These are phyloP conservation scores for Corynascus novoguineensis DNA, from an alignment of 495 filamentous ascomycete genomes.

Conservation along the genomic window DNA sequence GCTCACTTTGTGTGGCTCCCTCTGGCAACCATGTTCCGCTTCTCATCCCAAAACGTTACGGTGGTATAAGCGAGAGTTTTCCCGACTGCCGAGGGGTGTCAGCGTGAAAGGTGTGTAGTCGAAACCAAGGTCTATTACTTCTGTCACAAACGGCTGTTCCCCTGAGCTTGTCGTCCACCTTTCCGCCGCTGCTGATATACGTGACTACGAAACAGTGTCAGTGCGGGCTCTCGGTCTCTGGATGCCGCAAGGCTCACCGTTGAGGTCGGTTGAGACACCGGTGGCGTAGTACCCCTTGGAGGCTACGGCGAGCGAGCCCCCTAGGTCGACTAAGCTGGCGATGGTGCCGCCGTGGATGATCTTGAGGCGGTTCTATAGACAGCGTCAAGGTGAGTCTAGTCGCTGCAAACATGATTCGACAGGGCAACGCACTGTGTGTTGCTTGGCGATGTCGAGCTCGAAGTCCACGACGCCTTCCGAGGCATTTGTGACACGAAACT, in stretches of 20 bases:
- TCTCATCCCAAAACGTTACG: constrained; percentile 70
- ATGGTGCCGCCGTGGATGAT: constrained; percentile 94
- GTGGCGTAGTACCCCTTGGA: constrained; percentile 83
- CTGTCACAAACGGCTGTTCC: constrained; percentile 76
- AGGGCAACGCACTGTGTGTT: constrained; percentile 67
- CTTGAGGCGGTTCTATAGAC: constrained; percentile 70
- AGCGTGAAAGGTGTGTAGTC: neutral
- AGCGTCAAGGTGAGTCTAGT: neutral
- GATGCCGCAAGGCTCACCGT: constrained; percentile 47
- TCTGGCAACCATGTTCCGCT: constrained; percentile 72
- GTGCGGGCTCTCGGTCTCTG: neutral
- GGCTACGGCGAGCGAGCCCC: constrained; percentile 88
- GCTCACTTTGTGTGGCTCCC: constrained; percentile 95
- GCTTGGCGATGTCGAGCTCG: constrained; percentile 75
- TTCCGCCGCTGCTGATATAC: constrained; percentile 78
- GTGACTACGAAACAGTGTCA: constrained; percentile 51
- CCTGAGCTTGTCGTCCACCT: constrained; percentile 67
- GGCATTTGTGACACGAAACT: constrained; percentile 75
- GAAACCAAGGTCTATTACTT: constrained; percentile 50
- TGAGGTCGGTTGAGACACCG: constrained; percentile 89
- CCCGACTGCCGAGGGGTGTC: constrained; percentile 57
- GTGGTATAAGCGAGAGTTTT: constrained; percentile 88
- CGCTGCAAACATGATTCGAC: neutral
- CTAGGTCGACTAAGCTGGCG: constrained; percentile 91
- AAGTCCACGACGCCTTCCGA: constrained; percentile 77